phyloP scores from a whole-genome alignment of 306 rosid genomes.

The cucumber (Cucumis sativus) region Cucumber_9930_V3 NC_026655.2:5528001-5528500 shows the following conservation, averaged over 20 bases:
- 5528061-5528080: constrained; percentile 1
- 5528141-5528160: constrained; percentile 47
- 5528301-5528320: constrained; percentile 18
- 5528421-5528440: constrained; percentile 59
- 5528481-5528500: constrained; percentile 71
- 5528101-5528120: background rate
- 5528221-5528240: constrained; percentile 42
- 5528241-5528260: constrained; percentile 19
- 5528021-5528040: constrained; percentile 88
- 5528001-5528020: constrained; percentile 68
- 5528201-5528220: constrained; percentile 76
- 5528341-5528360: background rate
- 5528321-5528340: constrained; percentile 6
- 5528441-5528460: constrained; percentile 66
- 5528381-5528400: constrained; percentile 22
- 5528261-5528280: constrained; percentile 17
- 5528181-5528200: constrained; percentile 63
- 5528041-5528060: constrained; percentile 75
- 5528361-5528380: constrained; percentile 26
- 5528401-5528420: constrained; percentile 39
- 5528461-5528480: constrained; percentile 79
- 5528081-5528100: background rate
- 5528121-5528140: background rate
- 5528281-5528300: constrained; percentile 24
- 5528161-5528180: constrained; percentile 73